Percentiles rank a stretch among this genome's conserved stretches.
phyloP scores from a whole-genome alignment of 768 basidiomycete species.

The Boletus rubropictus region DNA sequence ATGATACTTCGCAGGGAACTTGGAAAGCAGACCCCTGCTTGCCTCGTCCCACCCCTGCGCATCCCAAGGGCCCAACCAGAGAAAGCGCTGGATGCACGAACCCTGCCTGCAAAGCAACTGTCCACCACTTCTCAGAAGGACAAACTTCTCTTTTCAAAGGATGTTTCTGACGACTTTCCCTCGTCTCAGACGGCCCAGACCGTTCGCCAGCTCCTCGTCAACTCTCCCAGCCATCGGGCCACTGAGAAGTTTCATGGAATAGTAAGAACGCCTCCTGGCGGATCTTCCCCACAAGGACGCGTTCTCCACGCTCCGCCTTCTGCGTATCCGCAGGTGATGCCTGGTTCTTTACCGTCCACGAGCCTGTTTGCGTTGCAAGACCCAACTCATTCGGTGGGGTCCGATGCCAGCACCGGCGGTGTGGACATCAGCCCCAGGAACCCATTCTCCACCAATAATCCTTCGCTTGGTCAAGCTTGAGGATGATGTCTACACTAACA shows the following conservation, averaged over 20 bases:
- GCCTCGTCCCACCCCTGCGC: background rate
- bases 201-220: background rate
- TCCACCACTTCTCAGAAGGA: slow-evolving; percentile 1
- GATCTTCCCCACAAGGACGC: background rate
- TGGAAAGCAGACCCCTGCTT: slow-evolving; percentile 34
- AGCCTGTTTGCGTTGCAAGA: background rate
- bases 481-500: background rate
- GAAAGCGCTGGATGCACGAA: background rate
- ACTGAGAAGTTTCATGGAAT: background rate
- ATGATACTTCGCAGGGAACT: slow-evolving; percentile 59
- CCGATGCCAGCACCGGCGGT: background rate
- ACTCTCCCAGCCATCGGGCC: background rate
- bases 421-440: background rate
- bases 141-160: background rate
- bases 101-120: background rate
- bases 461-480: slow-evolving; percentile 2
- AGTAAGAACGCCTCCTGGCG: background rate
- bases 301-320: slow-evolving; percentile 20
- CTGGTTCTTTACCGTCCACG: slow-evolving; percentile 17
- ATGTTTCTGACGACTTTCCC: background rate
- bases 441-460: slow-evolving; percentile 1
- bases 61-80: background rate
- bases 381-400: background rate
- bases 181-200: background rate
- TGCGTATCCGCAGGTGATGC: slow-evolving; percentile 27